phyloP scores from a whole-genome alignment of 2,329 filamentous ascomycete genomes.

The Seiridium cupressi region DNA sequence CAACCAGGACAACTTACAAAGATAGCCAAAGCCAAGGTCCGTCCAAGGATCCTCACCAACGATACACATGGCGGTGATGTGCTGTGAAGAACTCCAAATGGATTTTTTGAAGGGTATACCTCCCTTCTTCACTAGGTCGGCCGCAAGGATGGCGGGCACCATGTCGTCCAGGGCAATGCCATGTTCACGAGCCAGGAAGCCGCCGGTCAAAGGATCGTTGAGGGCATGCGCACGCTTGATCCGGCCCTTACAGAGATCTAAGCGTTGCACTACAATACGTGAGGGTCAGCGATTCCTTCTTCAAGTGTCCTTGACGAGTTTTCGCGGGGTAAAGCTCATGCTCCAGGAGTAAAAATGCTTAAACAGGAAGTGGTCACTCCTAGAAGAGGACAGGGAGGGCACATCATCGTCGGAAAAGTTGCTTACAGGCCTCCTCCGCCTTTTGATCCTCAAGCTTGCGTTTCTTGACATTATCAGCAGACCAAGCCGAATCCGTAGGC shows the following conservation, averaged over 20 bases:
- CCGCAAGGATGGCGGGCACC: constrained; percentile 35
- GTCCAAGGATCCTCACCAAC: constrained; percentile 34
- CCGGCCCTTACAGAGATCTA: constrained; percentile 31
- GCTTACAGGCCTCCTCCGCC: constrained; percentile 18
- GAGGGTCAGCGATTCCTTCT: too few relatives aligned
- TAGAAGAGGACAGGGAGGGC: too few relatives aligned
- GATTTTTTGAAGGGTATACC: constrained; percentile 31
- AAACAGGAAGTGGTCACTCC: too few relatives aligned
- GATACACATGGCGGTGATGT: constrained; percentile 40
- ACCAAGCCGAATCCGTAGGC: constrained; percentile 50
- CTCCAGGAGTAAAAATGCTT: too few relatives aligned
- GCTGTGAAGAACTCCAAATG: constrained; percentile 19
- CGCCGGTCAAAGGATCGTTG: constrained; percentile 28
- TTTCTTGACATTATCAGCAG: constrained; percentile 56
- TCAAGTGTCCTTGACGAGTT: too few relatives aligned
- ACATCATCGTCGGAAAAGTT: too few relatives aligned
- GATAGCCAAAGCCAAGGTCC: constrained; percentile 41
- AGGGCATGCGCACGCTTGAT: constrained; percentile 34
- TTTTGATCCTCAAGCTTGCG: constrained; percentile 46
- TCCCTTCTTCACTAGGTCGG: constrained; percentile 38
- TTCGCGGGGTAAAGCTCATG: too few relatives aligned
- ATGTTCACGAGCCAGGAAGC: constrained; percentile 31
- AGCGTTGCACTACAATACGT: constrained; percentile 15
- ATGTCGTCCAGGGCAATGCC: constrained; percentile 30
- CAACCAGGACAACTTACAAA: constrained; percentile 33